Percentiles rank a stretch among this genome's conserved stretches.
phyloP scores from a whole-genome alignment of 1,139 yeast genomes.

The Diutina mesorugosa region DNA sequence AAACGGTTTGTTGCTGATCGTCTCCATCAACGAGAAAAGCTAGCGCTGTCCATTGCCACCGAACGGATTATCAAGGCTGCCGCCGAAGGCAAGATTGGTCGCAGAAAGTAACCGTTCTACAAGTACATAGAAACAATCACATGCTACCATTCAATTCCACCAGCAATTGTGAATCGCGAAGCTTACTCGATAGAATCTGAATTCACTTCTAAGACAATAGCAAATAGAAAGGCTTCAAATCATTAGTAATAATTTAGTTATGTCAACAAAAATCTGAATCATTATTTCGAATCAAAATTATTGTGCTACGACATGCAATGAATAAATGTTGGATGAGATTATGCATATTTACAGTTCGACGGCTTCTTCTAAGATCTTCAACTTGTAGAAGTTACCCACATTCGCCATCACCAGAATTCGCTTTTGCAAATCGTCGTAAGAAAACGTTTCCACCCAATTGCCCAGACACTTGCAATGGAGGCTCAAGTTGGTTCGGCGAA shows the following conservation, averaged over 20 bases:
- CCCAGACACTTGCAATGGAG: conserved; percentile 85
- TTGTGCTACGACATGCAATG: no score
- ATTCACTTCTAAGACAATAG: no score
- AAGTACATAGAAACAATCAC: no score
- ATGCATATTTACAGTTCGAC: conserved; percentile 5
- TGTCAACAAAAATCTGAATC: no score
- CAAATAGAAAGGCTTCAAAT: no score
- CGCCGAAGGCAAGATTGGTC: conserved; percentile 21
- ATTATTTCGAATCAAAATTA: no score
- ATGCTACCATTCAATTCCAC: no score
- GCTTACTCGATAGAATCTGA: no score
- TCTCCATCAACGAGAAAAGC: conserved; percentile 46
- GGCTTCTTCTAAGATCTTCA: conserved; percentile 41
- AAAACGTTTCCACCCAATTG: conserved; percentile 53
- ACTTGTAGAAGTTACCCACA: conserved; percentile 48
- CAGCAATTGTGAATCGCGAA: no score
- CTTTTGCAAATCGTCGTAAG: conserved; percentile 29
- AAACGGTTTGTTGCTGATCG: conserved; percentile 38
- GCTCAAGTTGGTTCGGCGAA: conserved; percentile 60
- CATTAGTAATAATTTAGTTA: no score
- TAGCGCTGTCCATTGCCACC: conserved; percentile 53
- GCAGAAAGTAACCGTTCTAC: background rate
- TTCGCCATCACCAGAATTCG: conserved; percentile 38
- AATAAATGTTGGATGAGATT: conserved; percentile 17
- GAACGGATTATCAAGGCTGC: conserved; percentile 38